Base-by-base conservation (phyloP, 208 protist species). In the Trypanosoma scelopori region DNA sequence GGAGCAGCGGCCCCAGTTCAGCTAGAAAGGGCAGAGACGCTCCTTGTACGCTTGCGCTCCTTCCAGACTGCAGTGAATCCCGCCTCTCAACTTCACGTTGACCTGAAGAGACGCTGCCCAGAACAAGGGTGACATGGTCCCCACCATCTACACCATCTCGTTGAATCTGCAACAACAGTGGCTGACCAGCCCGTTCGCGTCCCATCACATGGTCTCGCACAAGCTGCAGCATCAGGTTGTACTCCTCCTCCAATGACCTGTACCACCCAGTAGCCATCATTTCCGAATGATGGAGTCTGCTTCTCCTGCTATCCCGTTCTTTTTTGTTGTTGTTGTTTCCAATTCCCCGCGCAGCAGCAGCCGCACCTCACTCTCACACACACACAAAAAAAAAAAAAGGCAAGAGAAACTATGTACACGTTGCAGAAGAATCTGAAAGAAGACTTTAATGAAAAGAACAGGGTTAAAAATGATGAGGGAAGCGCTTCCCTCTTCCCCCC, bases 111-210 rank as follows among this genome's bases (percentile, higher is more conserved):
- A 59, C 53, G 15, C 48, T 51, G 37, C 65, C 57, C 45, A 78
- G 51, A 50, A 78, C 0, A 20, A 70, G 20, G 30, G 70, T 69
- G 12, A 70, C 32, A 12, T 58, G 70, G 52, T 76, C 61, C 16
- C 42, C 37, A 45, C 46, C 51, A 7, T 55, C 59, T 20, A 42
- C 45, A n/a, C 30, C 57, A 23, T 67, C 68, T 5, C 45, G 58
- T 12, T 51, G 48, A 3, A 65, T 5, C 23, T 53, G 59, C n/a
- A 67, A 41, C 1, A 73, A 6, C n/a, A 73, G 13, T 2, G 68
- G 60, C 39, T 73, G 58, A 1, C 20, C 53, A 3, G 35, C 27
- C 5, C 42, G 39, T 22, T 67, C 59, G 37, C 59, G 58, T n/a
- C 45, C 49, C 52, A 56, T 16, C 28, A 73, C 46, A 41, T 62